Conservation (phyloP, 768 basidiomycete species). For the Termitomyces sp. region DNA sequence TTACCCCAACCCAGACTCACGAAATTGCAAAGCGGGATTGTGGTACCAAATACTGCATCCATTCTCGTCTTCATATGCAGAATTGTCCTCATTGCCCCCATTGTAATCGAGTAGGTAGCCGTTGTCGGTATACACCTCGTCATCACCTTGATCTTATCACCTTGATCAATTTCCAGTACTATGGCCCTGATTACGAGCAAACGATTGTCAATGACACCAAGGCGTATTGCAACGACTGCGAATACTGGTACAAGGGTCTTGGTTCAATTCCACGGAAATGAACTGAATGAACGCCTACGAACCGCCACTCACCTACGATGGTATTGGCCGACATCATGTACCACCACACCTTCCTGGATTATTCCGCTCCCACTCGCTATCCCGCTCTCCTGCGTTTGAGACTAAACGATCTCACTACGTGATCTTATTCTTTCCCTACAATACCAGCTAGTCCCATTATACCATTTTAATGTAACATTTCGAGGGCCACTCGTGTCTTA, state of each 20-base stretch:
- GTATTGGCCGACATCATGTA: constrained; percentile 1
- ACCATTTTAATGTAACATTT: neutral
- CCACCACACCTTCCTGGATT: neutral
- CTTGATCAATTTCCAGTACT: constrained; percentile 42
- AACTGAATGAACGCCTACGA: constrained; percentile 12
- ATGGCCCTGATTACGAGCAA: constrained; percentile 68
- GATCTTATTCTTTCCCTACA: neutral
- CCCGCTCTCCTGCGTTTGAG: constrained; percentile 8
- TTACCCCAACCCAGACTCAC: constrained; percentile 37
- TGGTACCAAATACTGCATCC: constrained; percentile 36
- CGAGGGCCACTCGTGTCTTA: neutral
- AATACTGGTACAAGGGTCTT: constrained; percentile 53
- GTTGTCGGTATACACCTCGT: constrained; percentile 4
- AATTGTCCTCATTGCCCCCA: constrained; percentile 37
- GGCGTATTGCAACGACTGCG: constrained; percentile 55
- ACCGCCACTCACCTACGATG: constrained; percentile 2
- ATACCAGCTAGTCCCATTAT: neutral
- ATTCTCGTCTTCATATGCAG: constrained; percentile 27
- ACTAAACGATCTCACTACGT: neutral
- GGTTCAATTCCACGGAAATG: constrained; percentile 34
- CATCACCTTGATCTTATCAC: constrained; percentile 5
- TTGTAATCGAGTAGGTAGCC: constrained; percentile 40
- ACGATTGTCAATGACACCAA: constrained; percentile 46
- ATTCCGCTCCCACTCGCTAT: constrained; percentile 11
- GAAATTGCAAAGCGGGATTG: constrained; percentile 56